Evolutionary conservation across 306 rosid species (phyloP).

Genomic region (Sophora flavescens): DNA sequence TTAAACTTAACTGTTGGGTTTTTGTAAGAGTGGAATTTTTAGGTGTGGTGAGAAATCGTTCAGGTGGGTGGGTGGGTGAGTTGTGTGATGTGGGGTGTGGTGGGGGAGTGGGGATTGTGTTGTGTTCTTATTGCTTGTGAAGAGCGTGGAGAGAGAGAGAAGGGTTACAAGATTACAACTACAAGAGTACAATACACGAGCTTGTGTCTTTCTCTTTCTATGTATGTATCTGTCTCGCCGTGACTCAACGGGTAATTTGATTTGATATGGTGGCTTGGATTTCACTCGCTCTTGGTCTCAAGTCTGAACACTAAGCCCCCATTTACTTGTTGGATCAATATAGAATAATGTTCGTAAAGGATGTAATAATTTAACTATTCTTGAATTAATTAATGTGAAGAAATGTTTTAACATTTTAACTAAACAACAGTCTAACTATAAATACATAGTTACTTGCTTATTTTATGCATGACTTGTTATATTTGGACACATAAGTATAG

Average conservation of each 20-base stretch:
- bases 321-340: neutral
- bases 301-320: neutral
- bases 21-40: neutral
- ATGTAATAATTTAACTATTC: too few relatives aligned
- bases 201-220: neutral
- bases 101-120: neutral
- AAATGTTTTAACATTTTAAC: too few relatives aligned
- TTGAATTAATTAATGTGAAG: too few relatives aligned
- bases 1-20: too few relatives aligned
- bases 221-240: conserved; percentile 30
- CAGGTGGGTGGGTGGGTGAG: neutral
- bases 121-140: neutral
- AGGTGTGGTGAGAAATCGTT: conserved; percentile 13
- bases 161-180: neutral
- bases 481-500: too few relatives aligned
- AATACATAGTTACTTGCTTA: too few relatives aligned
- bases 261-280: conserved; percentile 36
- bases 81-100: too few relatives aligned
- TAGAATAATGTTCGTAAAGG: too few relatives aligned
- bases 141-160: neutral
- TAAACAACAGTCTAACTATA: too few relatives aligned
- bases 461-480: too few relatives aligned
- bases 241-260: conserved; percentile 39
- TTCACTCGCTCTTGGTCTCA: neutral
- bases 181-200: neutral